Base-by-base conservation (phyloP, 2,329 filamentous ascomycete species). In the Nectriaceae sp. region DNA sequence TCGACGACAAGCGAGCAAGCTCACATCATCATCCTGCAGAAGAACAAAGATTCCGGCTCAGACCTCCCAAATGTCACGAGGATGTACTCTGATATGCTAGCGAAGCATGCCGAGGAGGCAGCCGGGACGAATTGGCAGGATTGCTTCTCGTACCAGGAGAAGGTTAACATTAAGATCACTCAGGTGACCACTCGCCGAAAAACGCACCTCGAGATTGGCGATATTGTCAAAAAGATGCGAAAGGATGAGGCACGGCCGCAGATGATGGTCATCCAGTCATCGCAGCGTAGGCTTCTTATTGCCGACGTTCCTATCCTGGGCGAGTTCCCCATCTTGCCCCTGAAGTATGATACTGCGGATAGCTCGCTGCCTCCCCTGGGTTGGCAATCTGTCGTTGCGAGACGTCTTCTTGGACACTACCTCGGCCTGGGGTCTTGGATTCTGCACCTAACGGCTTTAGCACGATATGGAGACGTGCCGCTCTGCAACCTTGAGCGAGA, bases 401-500 rank as follows among this genome's bases (percentile, higher is more conserved):
- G 90, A 61, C 84, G 93, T 21, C 75, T 97, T 10, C 87, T 97
- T 8, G 86, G 86, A 21, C 90, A 96, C 63, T 99, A 97, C 65
- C 80, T 99, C 13, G 90, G 90, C 48, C 81, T 99, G n/a, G 90
- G 91, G 1, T 86, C 89, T 0, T 99, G 94, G 93, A 82, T 99
- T 38, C 74, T 90, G 35, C 92, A 99, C 70, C 77, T 99, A 16
- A 88, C 90, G 21, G 86, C 91, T 40, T 81, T 99, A 46, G 89
- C 94, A 40, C 82, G 90, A 53, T 97, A 97, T 65, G 94, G 94
- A 21, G 90, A 97, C 66, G 84, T 99, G 4, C 94, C 94, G 1
- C 77, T 99, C 6, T 97, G 94, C 71, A 99, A 99, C 61, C 75
- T 99, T 24, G 94, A 97, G 67, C 86, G 87, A 37, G 94, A 97